Evolutionary conservation across 768 basidiomycete genomes (phyloP).

Genomic region (Fomitopsis serialis): DNA sequence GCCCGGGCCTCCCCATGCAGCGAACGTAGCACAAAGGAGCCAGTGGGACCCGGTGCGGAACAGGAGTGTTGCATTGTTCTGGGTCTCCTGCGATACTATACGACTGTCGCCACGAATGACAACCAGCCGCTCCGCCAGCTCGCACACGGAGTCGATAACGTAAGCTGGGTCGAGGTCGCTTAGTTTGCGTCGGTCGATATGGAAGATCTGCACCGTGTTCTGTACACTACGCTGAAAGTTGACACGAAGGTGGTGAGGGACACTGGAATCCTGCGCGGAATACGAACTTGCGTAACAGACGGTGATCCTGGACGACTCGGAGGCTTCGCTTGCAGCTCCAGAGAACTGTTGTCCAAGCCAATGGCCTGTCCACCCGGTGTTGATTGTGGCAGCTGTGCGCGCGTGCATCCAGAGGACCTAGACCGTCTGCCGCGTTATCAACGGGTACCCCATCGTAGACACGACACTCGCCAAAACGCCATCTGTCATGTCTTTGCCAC

Average conservation of each 20-base stretch:
- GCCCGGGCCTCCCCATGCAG: constrained; percentile 78
- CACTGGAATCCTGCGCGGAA: constrained; percentile 75
- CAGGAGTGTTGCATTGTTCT: constrained; percentile 83
- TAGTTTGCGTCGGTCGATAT: constrained; percentile 90
- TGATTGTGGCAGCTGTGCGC: too few relatives aligned
- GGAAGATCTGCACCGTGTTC: constrained; percentile 95
- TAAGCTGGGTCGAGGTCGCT: constrained; percentile 87
- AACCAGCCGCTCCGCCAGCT: constrained; percentile 69
- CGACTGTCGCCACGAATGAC: constrained; percentile 84
- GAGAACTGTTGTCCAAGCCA: constrained; percentile 79
- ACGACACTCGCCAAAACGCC: too few relatives aligned
- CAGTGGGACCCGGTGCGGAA: too few relatives aligned
- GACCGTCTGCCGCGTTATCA: too few relatives aligned
- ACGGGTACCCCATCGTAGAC: too few relatives aligned
- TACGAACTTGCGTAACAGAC: constrained; percentile 71
- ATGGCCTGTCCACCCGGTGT: too few relatives aligned
- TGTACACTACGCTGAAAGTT: constrained; percentile 94
- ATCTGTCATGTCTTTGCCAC: too few relatives aligned
- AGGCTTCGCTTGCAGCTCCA: constrained; percentile 77
- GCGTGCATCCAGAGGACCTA: too few relatives aligned
- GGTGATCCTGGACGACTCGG: constrained; percentile 69
- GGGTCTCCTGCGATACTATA: constrained; percentile 71
- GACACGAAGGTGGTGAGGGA: constrained; percentile 87
- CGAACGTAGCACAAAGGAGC: constrained; percentile 87
- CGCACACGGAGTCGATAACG: constrained; percentile 75